phyloP scores from a whole-genome alignment of 768 basidiomycete genomes.

The Lactifluus subvellereus region DNA sequence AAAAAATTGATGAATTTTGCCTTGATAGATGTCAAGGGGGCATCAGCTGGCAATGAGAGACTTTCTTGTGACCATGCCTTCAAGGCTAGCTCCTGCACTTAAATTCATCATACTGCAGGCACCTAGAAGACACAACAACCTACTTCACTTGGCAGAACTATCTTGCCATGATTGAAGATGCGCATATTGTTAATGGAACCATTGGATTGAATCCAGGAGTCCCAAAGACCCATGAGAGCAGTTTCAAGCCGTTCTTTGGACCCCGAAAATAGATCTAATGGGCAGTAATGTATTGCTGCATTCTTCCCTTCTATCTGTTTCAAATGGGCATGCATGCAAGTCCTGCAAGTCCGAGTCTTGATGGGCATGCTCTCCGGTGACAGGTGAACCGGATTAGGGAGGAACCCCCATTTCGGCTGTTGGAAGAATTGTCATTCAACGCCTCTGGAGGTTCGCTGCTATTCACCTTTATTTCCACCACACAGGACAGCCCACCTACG shows the following conservation, averaged over 20 bases:
- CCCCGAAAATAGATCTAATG: constrained; percentile 83
- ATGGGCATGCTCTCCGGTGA: constrained; percentile 48
- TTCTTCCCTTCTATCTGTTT: constrained; percentile 38
- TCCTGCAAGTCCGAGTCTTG: constrained; percentile 77
- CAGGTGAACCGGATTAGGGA: constrained; percentile 59
- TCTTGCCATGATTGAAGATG: constrained; percentile 64
- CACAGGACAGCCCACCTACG: constrained; percentile 55
- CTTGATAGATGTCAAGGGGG: constrained; percentile 31
- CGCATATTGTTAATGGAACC: constrained; percentile 77
- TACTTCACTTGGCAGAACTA: constrained; percentile 55
- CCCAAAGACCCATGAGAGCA: constrained; percentile 69
- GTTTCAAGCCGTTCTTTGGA: constrained; percentile 51
- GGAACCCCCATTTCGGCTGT: constrained; percentile 97
- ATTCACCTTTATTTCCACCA: constrained; percentile 87
- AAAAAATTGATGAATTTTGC: constrained; percentile 48
- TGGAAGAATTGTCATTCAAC: neutral
- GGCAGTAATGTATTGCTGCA: constrained; percentile 60
- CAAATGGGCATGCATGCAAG: constrained; percentile 79
- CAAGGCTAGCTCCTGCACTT: constrained; percentile 3
- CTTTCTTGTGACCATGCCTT: constrained; percentile 14
- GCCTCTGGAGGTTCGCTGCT: neutral
- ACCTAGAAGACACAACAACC: constrained; percentile 25
- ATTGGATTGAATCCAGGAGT: constrained; percentile 58
- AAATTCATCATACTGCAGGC: constrained; percentile 7
- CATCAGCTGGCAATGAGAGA: constrained; percentile 1